These are phyloP conservation scores for Leccinum ochraceum DNA, from an alignment of 768 basidiomycete genomes.

Conservation along the genomic window DNA sequence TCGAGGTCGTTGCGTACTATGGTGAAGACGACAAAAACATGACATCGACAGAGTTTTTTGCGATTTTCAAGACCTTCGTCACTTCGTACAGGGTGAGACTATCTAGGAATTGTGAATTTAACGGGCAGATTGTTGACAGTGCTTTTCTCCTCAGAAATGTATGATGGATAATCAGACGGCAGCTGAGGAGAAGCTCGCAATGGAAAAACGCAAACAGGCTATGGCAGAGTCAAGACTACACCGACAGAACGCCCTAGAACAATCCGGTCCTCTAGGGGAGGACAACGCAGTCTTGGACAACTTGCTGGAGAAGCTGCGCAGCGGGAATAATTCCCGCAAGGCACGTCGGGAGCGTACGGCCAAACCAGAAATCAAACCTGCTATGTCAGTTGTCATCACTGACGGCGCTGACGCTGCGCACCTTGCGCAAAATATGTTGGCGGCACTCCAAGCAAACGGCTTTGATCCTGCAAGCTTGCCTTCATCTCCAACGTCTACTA, in stretches of 20 bases:
- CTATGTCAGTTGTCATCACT: constrained; percentile 17
- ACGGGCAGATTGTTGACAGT: constrained; percentile 4
- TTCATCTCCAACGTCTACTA: constrained; percentile 46
- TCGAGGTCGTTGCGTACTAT: constrained; percentile 86
- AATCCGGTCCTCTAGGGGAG: constrained; percentile 49
- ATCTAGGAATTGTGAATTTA: neutral
- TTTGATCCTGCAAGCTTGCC: constrained; percentile 49
- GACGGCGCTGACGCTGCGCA: constrained; percentile 44
- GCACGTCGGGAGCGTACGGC: constrained; percentile 48
- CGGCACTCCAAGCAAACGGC: constrained; percentile 69
- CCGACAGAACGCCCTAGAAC: constrained; percentile 50
- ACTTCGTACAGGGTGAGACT: constrained; percentile 80
- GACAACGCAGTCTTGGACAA: constrained; percentile 64
- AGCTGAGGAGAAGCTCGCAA: constrained; percentile 67
- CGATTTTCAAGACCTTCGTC: constrained; percentile 95
- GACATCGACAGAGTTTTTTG: constrained; percentile 91
- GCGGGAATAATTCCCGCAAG: constrained; percentile 64
- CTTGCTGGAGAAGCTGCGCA: constrained; percentile 68
- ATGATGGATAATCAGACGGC: constrained; percentile 74
- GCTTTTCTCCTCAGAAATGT: constrained; percentile 66
- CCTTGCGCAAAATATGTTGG: constrained; percentile 74
- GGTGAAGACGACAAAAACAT: constrained; percentile 91
- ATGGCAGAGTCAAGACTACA: constrained; percentile 62
- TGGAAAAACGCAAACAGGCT: constrained; percentile 68
- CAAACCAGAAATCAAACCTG: constrained; percentile 37